These are phyloP conservation scores for Cercophora newfieldiana DNA, from an alignment of 495 filamentous ascomycete species.

Conservation along the genomic window DNA sequence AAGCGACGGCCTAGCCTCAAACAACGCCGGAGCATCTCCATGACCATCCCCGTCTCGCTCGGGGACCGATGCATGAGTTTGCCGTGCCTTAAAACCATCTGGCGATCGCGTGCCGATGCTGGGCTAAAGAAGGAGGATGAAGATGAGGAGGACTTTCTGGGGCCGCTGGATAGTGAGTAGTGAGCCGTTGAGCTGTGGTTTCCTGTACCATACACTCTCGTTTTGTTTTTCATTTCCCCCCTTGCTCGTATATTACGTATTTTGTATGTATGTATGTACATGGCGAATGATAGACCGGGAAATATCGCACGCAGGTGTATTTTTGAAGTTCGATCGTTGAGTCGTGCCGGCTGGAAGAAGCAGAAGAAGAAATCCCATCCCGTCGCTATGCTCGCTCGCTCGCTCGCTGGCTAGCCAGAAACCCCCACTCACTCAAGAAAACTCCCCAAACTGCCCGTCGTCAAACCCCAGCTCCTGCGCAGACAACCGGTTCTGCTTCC, in stretches of 20 bases:
- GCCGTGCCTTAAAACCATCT: constrained; percentile 27
- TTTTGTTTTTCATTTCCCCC: neutral
- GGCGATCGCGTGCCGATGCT: constrained; percentile 13
- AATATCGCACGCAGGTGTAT: neutral
- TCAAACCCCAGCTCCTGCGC: constrained; percentile 62
- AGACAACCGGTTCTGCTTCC: constrained; percentile 52
- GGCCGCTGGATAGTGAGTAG: neutral
- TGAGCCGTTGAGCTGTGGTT: neutral
- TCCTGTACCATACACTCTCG: neutral
- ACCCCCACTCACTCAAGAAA: constrained; percentile 41
- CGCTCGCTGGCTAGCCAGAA: neutral
- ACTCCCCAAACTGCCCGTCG: constrained; percentile 67
- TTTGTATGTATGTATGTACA: neutral
- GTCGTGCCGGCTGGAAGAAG: neutral
- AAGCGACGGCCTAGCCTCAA: neutral
- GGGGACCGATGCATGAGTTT: constrained; percentile 29
- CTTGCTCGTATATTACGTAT: neutral
- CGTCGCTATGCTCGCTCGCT: neutral
- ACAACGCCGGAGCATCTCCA: constrained; percentile 8
- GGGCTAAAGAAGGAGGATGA: neutral
- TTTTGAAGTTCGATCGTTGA: neutral
- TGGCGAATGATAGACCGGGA: neutral
- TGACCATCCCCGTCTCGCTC: constrained; percentile 6
- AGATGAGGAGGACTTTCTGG: constrained; percentile 7
- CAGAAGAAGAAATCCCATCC: neutral